Conservation (phyloP, 306 rosid species). For the Carpinus fangiana region DNA sequence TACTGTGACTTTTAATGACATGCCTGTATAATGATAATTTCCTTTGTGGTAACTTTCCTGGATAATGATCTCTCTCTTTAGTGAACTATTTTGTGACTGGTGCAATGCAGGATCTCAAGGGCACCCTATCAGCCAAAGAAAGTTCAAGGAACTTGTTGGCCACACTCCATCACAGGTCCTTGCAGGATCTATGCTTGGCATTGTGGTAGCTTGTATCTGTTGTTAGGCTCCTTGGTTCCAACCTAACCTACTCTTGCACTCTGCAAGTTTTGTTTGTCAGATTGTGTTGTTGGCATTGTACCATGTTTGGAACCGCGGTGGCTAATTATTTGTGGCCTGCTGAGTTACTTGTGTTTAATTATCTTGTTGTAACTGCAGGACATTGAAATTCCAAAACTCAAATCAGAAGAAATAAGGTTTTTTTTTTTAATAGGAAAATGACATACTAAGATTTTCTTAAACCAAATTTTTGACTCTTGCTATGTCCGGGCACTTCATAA, state of each 20-base stretch:
- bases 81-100: constrained; percentile 4
- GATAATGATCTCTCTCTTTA: neutral
- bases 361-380: neutral
- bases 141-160: constrained; percentile 89
- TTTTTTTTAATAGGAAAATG: neutral
- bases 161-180: constrained; percentile 93
- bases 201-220: constrained; percentile 64
- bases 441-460: neutral
- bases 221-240: constrained; percentile 54
- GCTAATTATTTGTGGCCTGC: neutral
- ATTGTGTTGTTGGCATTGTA: neutral
- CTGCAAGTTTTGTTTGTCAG: neutral
- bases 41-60: neutral
- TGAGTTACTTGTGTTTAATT: neutral
- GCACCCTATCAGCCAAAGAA: constrained; percentile 85
- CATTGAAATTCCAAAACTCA: neutral
- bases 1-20: neutral
- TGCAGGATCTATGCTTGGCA: constrained; percentile 82
- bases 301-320: neutral
- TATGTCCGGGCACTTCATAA: neutral
- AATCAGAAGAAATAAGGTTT: neutral
- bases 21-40: neutral
- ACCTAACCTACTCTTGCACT: constrained; percentile 16
- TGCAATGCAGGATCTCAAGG: constrained; percentile 82
- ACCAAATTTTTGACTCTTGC: neutral